These are phyloP conservation scores for Trichoderma erinaceum DNA, from an alignment of 495 filamentous ascomycete species.

Conservation along the genomic window DNA sequence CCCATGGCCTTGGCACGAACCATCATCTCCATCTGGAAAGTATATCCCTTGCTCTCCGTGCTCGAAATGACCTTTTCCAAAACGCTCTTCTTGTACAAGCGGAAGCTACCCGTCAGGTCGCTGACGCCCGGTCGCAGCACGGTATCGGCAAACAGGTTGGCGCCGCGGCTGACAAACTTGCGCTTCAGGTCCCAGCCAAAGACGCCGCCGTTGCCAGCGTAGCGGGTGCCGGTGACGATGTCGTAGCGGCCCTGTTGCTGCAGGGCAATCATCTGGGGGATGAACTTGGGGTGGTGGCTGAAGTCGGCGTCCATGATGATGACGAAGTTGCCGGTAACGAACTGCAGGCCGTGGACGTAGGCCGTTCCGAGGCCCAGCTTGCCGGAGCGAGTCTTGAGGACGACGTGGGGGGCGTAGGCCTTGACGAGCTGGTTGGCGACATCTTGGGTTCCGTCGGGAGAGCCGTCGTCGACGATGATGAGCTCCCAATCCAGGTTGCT, in stretches of 20 bases:
- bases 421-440: conserved; percentile 84
- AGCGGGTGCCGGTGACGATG: conserved; percentile 94
- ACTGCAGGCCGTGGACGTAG: conserved; percentile 91
- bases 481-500: conserved; percentile 97
- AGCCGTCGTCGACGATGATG: conserved; percentile 95
- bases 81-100: conserved; percentile 86
- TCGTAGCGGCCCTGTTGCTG: conserved; percentile 72
- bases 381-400: conserved; percentile 78
- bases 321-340: conserved; percentile 81
- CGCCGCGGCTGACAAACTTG: conserved; percentile 84
- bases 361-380: conserved; percentile 96
- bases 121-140: conserved; percentile 92
- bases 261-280: conserved; percentile 75
- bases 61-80: conserved; percentile 82
- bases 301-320: conserved; percentile 99
- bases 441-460: conserved; percentile 88
- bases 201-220: conserved; percentile 84
- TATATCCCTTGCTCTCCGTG: conserved; percentile 92
- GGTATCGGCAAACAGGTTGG: conserved; percentile 93
- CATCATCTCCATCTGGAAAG: conserved; percentile 93
- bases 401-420: conserved; percentile 70
- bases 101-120: conserved; percentile 90
- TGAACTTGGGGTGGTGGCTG: conserved; percentile 96
- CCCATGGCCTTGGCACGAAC: conserved; percentile 91
- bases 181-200: conserved; percentile 97